These are phyloP conservation scores for Trifolium subterraneum DNA, from an alignment of 306 rosid genomes.

Conservation along the genomic window DNA sequence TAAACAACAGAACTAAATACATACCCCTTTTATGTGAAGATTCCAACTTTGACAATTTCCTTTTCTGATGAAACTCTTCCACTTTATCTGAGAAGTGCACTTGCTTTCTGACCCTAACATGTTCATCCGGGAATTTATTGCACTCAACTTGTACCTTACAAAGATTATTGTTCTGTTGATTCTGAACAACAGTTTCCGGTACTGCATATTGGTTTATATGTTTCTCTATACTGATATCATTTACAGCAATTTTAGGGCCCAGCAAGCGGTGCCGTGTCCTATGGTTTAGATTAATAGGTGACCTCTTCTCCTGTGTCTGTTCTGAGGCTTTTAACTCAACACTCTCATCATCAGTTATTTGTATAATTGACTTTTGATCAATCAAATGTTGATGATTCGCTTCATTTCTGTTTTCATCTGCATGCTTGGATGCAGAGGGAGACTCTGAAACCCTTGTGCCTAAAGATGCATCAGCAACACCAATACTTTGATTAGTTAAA, in stretches of 20 bases:
- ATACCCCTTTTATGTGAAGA: constrained; percentile 51
- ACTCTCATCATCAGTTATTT: constrained; percentile 44
- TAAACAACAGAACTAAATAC: constrained; percentile 12
- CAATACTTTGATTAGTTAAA: constrained; percentile 44
- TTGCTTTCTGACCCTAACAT: constrained; percentile 54
- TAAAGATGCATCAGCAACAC: constrained; percentile 40
- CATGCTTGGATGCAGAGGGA: constrained; percentile 34
- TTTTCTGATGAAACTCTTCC: constrained; percentile 50
- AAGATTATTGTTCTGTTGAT: constrained; percentile 45
- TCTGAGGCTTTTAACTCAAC: constrained; percentile 43
- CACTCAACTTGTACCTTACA: constrained; percentile 38
- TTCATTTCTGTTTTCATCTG: constrained; percentile 42
- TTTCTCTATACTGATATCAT: constrained; percentile 42
- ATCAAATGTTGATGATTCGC: constrained; percentile 43
- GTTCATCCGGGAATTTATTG: constrained; percentile 42
- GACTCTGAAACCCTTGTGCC: constrained; percentile 48
- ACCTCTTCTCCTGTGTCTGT: constrained; percentile 41
- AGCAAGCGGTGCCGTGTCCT: constrained; percentile 41
- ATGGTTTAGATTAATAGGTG: constrained; percentile 51
- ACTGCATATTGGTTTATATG: constrained; percentile 35
- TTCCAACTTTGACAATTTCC: constrained; percentile 49
- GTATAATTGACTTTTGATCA: constrained; percentile 41
- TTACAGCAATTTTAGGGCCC: constrained; percentile 46
- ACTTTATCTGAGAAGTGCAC: constrained; percentile 69
- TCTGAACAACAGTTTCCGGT: constrained; percentile 40